Percentiles rank a stretch among this genome's conserved stretches.
Evolutionary conservation across 345 rosid species (phyloP).

Genomic region (Dipteronia dyeriana): DNA sequence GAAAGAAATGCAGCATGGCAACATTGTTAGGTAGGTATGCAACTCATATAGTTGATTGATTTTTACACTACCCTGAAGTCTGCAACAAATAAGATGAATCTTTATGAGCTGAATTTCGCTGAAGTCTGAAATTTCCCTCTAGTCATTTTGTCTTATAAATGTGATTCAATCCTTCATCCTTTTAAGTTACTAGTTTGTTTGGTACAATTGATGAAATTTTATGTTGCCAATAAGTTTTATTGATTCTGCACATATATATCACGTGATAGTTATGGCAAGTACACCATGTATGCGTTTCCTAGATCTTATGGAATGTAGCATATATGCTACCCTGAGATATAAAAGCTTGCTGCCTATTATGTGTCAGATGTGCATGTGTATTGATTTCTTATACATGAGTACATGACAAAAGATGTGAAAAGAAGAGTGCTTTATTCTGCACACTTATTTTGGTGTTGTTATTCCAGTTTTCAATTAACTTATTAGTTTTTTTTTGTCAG

Average conservation of each 20-base stretch:
- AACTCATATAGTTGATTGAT: background rate
- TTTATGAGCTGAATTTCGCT: background rate
- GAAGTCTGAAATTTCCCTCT: background rate
- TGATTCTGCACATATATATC: background rate
- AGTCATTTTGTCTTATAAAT: background rate
- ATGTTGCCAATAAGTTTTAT: background rate
- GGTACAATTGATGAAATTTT: background rate
- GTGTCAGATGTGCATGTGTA: background rate
- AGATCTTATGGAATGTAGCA: background rate
- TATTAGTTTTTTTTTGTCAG: background rate
- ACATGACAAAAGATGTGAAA: background rate
- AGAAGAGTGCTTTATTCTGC: background rate
- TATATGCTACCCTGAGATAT: background rate
- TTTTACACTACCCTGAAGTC: background rate
- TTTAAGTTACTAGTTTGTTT: background rate
- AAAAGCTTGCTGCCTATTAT: background rate
- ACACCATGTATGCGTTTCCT: background rate
- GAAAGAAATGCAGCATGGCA: conserved; percentile 99
- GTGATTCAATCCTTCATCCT: background rate
- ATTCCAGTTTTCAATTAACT: background rate
- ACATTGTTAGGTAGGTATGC: conserved; percentile 75
- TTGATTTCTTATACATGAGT: background rate
- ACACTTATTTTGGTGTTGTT: background rate
- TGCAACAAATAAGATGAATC: background rate
- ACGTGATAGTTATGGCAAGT: background rate